A percentile compares a stretch with the other conserved stretches of the same genome.
phyloP scores from a whole-genome alignment of 805 yeast genomes.

The Ogataea trehaloabstinens region DNA sequence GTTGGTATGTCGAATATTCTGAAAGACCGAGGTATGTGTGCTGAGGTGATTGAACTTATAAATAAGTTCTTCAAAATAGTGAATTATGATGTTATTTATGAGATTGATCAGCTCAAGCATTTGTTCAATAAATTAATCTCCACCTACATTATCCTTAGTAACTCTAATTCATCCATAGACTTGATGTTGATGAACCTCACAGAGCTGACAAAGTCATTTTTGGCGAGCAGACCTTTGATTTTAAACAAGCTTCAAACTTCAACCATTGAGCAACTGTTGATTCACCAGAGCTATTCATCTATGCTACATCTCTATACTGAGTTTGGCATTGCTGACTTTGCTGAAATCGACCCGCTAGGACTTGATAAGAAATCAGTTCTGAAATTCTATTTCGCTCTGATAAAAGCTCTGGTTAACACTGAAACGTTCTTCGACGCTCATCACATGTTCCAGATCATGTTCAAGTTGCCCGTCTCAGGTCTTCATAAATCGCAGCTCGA shows the following conservation, averaged over 20 bases:
- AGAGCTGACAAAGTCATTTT: slow-evolving; percentile 3
- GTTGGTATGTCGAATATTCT: slow-evolving; percentile 1
- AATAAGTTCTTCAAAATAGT: slow-evolving; percentile 8
- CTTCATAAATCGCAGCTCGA: slow-evolving; percentile 3
- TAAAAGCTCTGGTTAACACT: slow-evolving; percentile 18
- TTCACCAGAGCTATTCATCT: background rate
- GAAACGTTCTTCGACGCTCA: slow-evolving; percentile 19
- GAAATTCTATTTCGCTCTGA: slow-evolving; percentile 16
- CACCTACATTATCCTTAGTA: slow-evolving; percentile 3
- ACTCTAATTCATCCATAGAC: slow-evolving; percentile 3
- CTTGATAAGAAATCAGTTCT: slow-evolving; percentile 12
- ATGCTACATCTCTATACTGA: slow-evolving; percentile 6
- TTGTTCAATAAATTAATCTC: slow-evolving; percentile 11
- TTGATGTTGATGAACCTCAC: slow-evolving; percentile 5
- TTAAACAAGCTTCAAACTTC: slow-evolving; percentile 9
- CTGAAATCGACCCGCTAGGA: slow-evolving; percentile 13
- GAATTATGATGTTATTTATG: slow-evolving; percentile 7
- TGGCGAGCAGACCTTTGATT: background rate
- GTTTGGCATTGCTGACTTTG: slow-evolving; percentile 5
- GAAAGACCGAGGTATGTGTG: slow-evolving; percentile 1
- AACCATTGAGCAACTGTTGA: slow-evolving; percentile 8
- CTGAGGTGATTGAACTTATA: slow-evolving; percentile 8
- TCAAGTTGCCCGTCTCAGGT: slow-evolving; percentile 13
- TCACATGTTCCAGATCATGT: slow-evolving; percentile 17
- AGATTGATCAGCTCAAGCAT: background rate